Evolutionary conservation across 208 protist species (phyloP), one percentile per base, ranked within the genome.

Genomic region (Crithidia expoeki): DNA sequence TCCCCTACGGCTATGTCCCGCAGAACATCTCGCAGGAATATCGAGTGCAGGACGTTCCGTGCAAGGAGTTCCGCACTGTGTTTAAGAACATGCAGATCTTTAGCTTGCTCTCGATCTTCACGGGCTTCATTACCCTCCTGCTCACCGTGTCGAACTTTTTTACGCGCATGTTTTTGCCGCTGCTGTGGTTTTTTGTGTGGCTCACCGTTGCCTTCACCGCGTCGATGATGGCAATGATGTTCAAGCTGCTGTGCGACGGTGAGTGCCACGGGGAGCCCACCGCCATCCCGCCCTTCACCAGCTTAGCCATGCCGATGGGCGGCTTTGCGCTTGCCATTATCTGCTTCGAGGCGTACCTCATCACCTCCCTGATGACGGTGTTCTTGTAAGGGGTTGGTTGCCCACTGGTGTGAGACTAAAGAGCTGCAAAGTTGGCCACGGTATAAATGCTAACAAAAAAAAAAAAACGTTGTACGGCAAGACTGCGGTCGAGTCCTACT

Each of bases 101-200:
- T 32, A 79, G 72, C 14, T 30, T 88, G 19, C 69, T 88, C n/a
- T 64, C 60, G 19, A 74, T 88, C 53, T 88, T 88, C 63, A 56
- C 69, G 0, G 66, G 58, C 46, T 71, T 80, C 49, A 76, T 85
- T 14, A 53, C 65, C 2, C 68, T 82, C 14, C 57, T 80, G 12
- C 67, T 88, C n/a, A 62, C 72, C 30, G 56, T 79, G 16, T 71
- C 71, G 12, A 84, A 67, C 56, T 81, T 83, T 57, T 88, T 83
- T 38, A 80, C 71, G 5, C 76, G 80, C n/a, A 30, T 83, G 68
- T 74, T 88, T n/a, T 66, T 88, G 34, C 79, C 76, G 11, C 46
- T 83, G 50, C 64, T 84, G 30, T 88, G 83, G 83, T 62, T 80
- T 40, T 81, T 80, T 50, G 58, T 72, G 23, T 85, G 79, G 79